A percentile compares a stretch with the other conserved stretches of the same genome.
Evolutionary conservation across 2,329 filamentous ascomycete genomes (phyloP).

Genomic region (Talaromyces sp.): DNA sequence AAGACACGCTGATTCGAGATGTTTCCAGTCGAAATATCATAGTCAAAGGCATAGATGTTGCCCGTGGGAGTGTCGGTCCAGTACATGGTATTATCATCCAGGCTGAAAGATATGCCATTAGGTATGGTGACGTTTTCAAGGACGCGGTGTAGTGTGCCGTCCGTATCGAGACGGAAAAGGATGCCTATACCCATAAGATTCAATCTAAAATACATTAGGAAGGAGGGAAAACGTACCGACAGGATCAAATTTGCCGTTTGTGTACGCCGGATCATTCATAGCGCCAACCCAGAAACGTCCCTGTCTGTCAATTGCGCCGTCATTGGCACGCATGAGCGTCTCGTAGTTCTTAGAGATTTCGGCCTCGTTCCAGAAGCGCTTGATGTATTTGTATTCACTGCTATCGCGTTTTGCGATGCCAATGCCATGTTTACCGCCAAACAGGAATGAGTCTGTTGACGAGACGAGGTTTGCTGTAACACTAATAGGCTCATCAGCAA

Average conservation of each 20-base stretch:
- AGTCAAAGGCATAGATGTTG: slow-evolving; percentile 68
- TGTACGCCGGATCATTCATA: slow-evolving; percentile 16
- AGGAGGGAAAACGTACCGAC: slow-evolving; percentile 70
- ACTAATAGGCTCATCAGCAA: slow-evolving; percentile 21
- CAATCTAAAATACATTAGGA: slow-evolving; percentile 27
- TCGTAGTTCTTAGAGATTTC: slow-evolving; percentile 23
- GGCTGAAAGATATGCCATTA: slow-evolving; percentile 74
- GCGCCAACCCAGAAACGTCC: slow-evolving; percentile 61
- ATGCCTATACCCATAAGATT: slow-evolving; percentile 50
- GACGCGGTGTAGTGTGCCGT: slow-evolving; percentile 55
- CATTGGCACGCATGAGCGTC: slow-evolving; percentile 57
- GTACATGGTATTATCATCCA: slow-evolving; percentile 67
- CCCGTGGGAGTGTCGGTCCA: slow-evolving; percentile 69
- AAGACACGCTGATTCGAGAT: slow-evolving; percentile 65
- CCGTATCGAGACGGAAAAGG: slow-evolving; percentile 64
- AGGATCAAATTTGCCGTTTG: slow-evolving; percentile 57
- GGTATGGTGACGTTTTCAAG: slow-evolving; percentile 66
- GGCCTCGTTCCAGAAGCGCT: slow-evolving; percentile 15
- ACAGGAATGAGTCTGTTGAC: slow-evolving; percentile 62
- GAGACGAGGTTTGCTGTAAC: slow-evolving; percentile 73
- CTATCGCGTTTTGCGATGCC: slow-evolving; percentile 40
- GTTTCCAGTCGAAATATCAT: slow-evolving; percentile 55
- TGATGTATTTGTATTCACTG: slow-evolving; percentile 7
- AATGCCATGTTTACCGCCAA: slow-evolving; percentile 73
- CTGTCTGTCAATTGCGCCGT: slow-evolving; percentile 70